Conservation (phyloP, 2,329 filamentous ascomycete genomes). For the Aspergillus alliaceus region DNA sequence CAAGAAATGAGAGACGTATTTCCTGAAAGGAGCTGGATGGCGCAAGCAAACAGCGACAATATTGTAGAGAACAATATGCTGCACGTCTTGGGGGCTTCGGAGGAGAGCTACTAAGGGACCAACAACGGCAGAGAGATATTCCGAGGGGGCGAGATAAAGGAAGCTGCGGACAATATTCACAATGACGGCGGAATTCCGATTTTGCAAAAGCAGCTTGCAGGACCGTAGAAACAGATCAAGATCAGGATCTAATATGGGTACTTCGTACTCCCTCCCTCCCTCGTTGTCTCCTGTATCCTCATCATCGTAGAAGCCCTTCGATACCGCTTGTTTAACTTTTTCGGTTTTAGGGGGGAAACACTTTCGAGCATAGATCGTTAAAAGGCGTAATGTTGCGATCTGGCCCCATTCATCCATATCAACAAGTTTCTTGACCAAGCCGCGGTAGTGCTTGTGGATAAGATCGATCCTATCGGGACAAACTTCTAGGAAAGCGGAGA, state of each 20-base stretch:
- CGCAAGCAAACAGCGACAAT: constrained; percentile 87
- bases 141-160: constrained; percentile 75
- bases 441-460: constrained; percentile 85
- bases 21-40: constrained; percentile 77
- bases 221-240: constrained; percentile 76
- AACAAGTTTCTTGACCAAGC: constrained; percentile 82
- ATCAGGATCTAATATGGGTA: constrained; percentile 72
- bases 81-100: constrained; percentile 80
- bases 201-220: constrained; percentile 83
- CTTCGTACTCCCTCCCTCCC: constrained; percentile 53
- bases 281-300: constrained; percentile 44
- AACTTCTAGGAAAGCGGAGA: constrained; percentile 83
- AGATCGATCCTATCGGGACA: constrained; percentile 86
- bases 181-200: constrained; percentile 89
- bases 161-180: constrained; percentile 84
- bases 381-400: constrained; percentile 74
- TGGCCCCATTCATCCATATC: constrained; percentile 99
- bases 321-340: constrained; percentile 56
- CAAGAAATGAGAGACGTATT: constrained; percentile 85
- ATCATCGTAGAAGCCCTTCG: constrained; percentile 81
- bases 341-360: constrained; percentile 76
- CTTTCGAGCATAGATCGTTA: constrained; percentile 80
- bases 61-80: constrained; percentile 88
- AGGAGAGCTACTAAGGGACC: constrained; percentile 85
- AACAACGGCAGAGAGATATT: constrained; percentile 72